These are phyloP conservation scores for Rhizoctonia solani DNA, from an alignment of 1,284 basidiomycete species.

Conservation along the genomic window DNA sequence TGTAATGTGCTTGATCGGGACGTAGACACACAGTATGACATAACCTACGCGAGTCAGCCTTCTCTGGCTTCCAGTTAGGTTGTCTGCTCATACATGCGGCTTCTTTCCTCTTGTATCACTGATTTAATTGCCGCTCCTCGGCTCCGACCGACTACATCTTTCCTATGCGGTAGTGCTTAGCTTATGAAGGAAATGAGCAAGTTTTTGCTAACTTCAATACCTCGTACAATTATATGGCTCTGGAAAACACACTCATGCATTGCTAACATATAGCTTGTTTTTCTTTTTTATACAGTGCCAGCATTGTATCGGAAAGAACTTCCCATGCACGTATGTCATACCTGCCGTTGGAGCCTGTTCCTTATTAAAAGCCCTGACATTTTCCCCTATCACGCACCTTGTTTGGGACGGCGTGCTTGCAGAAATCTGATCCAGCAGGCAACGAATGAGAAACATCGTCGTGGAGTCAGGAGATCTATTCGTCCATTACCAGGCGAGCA, in stretches of 20 bases:
- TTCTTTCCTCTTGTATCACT: background rate
- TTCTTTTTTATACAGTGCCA: slow-evolving; percentile 43
- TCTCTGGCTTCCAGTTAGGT: background rate
- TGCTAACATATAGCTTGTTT: background rate
- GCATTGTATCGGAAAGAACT: slow-evolving; percentile 81
- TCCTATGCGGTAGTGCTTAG: slow-evolving; percentile 1
- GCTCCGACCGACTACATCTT: slow-evolving; percentile 9
- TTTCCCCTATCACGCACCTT: slow-evolving; percentile 4
- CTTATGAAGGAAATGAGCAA: background rate
- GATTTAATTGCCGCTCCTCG: slow-evolving; percentile 17
- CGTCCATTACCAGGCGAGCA: slow-evolving; percentile 30
- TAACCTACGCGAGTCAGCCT: background rate
- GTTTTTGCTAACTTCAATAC: no score
- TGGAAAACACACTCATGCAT: no score
- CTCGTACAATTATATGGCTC: no score
- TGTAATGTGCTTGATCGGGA: background rate
- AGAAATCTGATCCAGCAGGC: slow-evolving; percentile 80
- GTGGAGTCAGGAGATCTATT: slow-evolving; percentile 36
- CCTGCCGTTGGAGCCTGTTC: slow-evolving; percentile 32
- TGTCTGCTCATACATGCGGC: background rate
- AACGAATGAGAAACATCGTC: slow-evolving; percentile 78
- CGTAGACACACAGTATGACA: background rate
- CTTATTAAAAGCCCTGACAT: slow-evolving; percentile 41
- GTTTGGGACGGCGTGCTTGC: slow-evolving; percentile 33
- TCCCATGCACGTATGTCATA: slow-evolving; percentile 74